Base-by-base conservation (phyloP, 1,139 yeast species). In the Hansenula lynferdii region DNA sequence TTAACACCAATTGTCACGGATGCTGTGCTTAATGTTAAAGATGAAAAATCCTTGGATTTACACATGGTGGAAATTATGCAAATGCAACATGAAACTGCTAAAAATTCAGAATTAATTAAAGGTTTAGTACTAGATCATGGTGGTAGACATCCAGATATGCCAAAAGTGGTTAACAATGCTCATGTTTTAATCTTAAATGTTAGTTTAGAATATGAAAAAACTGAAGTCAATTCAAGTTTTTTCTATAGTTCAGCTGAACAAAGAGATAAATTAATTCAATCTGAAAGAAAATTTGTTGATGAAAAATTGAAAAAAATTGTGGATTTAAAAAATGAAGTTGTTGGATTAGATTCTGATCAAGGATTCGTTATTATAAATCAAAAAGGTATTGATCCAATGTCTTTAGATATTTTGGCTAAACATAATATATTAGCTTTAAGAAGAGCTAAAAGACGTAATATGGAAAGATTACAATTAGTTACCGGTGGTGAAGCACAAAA, bases 81-180 rank as follows among this genome's bases (percentile, higher is more conserved):
- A 51, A 94, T 94, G 97, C 97, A 92, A 73, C 94, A 85, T 56
- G 85, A 90, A 48, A 74, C 83, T 33, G 86, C 94, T 34, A 76
- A 79, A 46, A 95, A 90, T 43, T 90, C 98, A 17, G 75, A 76
- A 53, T 77, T 94, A 48, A 71, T 94, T 48, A 80, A 76, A 53
- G 99, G 99, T 32, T 75, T 94, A 51, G 97, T 92, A 28, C 73
- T 94, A 50, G 99, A 94, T 60, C 99, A 94, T 60, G 99, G 99
- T 46, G 97, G 97, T 14, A 80, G 99, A 60, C 98, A 94, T 68
- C 99, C 99, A 31, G 98, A 92, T 62, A 94, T 94, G 99, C 98
- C 98, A 42, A 85, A 80, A 53, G 67, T 80, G 41, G 83, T 92
- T 18, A 77, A 77, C 50, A 86, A 92, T 62, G 96, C 97, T 2